phyloP scores from a whole-genome alignment of 768 basidiomycete genomes.

The Termitomyces sp. region DNA sequence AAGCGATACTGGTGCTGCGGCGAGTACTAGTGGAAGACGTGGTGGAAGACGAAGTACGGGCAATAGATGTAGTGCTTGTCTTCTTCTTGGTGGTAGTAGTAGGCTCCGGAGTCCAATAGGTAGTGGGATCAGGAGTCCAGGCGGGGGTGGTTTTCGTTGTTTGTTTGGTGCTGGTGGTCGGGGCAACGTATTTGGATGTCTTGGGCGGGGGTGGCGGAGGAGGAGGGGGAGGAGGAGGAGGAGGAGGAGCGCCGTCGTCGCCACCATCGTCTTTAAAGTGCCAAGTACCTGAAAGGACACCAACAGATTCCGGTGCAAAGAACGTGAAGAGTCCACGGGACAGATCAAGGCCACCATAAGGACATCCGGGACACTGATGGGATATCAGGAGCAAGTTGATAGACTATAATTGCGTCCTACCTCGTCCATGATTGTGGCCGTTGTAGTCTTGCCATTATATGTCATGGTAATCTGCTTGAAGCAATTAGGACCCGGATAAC shows the following conservation, averaged over 20 bases:
- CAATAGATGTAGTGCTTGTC: background rate
- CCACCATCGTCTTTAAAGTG: constrained; percentile 23
- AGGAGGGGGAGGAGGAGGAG: background rate
- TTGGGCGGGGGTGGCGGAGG: constrained; percentile 3
- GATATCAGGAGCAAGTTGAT: constrained; percentile 13
- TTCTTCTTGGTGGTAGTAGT: constrained; percentile 6
- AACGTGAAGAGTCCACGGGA: constrained; percentile 50
- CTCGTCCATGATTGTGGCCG: constrained; percentile 58
- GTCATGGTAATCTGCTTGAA: constrained; percentile 57
- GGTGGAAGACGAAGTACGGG: background rate
- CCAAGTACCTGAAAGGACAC: constrained; percentile 50
- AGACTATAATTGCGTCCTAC: constrained; percentile 21
- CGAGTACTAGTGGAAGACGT: constrained; percentile 1
- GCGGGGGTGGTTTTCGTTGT: constrained; percentile 5
- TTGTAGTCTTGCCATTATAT: constrained; percentile 48
- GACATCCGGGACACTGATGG: constrained; percentile 13
- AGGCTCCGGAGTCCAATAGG: constrained; percentile 10
- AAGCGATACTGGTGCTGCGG: background rate
- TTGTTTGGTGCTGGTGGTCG: constrained; percentile 8
- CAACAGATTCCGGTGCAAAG: constrained; percentile 38
- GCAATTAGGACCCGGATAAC: constrained; percentile 44
- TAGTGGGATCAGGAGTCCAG: constrained; percentile 13
- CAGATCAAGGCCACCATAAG: constrained; percentile 56
- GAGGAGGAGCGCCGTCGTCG: constrained; percentile 11
- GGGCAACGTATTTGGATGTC: constrained; percentile 9